Evolutionary conservation across 306 rosid genomes (phyloP), one percentile per base, ranked within the genome.

Genomic region (Cotoneaster glaucophyllus): DNA sequence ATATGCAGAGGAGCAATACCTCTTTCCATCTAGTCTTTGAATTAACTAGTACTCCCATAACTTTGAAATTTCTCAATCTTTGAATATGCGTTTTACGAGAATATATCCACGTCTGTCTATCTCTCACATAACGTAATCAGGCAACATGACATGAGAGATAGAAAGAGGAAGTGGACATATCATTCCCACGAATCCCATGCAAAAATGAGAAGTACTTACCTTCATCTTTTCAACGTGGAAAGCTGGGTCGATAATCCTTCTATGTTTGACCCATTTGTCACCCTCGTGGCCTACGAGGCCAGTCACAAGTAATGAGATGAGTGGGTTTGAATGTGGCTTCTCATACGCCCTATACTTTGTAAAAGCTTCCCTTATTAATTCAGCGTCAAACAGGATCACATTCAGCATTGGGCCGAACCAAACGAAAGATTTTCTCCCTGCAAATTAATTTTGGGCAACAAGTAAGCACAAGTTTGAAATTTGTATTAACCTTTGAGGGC

Each of bases 221-320:
- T 71, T 71, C 45, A 71, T 18, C 63, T 71, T 71, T 13, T 71
- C 75, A 9, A 32, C 19, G 22, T 54, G 75, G 44, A 71, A 71
- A 56, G 50, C 65, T 26, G 75, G 75, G 44, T 71, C 31, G 75
- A 71, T 29, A 13, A 71, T 71, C 64, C 58, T 71, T 56, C 65
- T 71, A 48, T 71, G 75, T 54, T 54, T 71, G 29, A 24, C 48
- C 65, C 65, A 71, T 56, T 71, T 71, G 26, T 53, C 75, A 28
- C 75, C 75, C 5, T 56, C 64, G 39, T 71, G 54, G 52, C 9
- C 5, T 3, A 54, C 19, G 37, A 53, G 14, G 34, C 75, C 75
- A 31, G 65, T 50, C 26, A 11, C 13, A n/a, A 71, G 75, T 4
- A 71, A 71, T 3, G 29, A 28, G 64, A 53, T 12, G 26, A 50